These are phyloP conservation scores for Eucalyptus dawsonii DNA, from an alignment of 345 rosid genomes.

Conservation along the genomic window DNA sequence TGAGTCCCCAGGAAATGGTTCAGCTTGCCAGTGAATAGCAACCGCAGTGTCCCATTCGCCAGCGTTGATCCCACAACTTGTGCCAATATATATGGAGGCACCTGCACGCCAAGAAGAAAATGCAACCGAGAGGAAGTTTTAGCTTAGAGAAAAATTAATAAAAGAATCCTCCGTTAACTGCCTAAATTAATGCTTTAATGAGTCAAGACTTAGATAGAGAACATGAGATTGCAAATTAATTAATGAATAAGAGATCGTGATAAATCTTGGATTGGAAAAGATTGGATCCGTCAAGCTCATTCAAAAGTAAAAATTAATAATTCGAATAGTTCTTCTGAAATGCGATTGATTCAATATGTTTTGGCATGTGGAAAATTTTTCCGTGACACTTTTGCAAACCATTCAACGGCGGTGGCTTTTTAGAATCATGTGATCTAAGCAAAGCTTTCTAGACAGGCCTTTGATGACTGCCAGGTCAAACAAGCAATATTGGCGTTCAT, in stretches of 20 bases:
- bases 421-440: neutral
- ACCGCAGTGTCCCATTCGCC: conserved; percentile 62
- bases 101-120: conserved; percentile 14
- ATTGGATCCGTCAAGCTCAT: neutral
- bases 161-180: neutral
- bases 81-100: conserved; percentile 51
- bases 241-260: neutral
- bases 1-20: conserved; percentile 62
- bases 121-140: neutral
- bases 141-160: neutral
- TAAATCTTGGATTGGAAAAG: neutral
- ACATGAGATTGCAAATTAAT: neutral
- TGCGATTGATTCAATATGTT: neutral
- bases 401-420: neutral
- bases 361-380: neutral
- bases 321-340: neutral
- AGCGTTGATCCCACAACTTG: conserved; percentile 71
- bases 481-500: neutral
- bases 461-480: neutral
- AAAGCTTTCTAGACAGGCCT: neutral
- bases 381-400: neutral
- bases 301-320: neutral
- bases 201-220: neutral
- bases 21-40: conserved; percentile 46
- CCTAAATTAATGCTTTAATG: neutral